Base-by-base conservation (phyloP, 2,329 filamentous ascomycete genomes). In the Knoxdaviesia capensis region DNA sequence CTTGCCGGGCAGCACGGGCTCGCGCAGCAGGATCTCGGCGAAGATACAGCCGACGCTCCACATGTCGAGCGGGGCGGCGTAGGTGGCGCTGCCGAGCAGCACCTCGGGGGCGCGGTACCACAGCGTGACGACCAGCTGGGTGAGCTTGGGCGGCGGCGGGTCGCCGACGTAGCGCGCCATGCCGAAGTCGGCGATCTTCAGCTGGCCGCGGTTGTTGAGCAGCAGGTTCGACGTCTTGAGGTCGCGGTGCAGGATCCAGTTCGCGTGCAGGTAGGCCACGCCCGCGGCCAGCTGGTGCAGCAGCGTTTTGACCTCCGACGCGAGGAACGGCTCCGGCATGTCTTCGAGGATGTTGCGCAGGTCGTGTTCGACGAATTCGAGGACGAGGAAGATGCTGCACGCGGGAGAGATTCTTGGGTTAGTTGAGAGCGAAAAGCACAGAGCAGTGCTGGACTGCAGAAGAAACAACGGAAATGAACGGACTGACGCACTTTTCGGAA, bases 291-390 rank as follows among this genome's bases (percentile, higher is more conserved):
- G 74, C 58, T 98, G 90, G 1, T 77, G 67, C 43, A 96, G 69
- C 29, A 98, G 71, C 1, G 84, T 88, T 59, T 98, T 98, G 54
- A 85, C 76, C 59, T 98, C 90, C 36, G 84, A 93, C 1, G 83
- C 80, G 43, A 93, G 70, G 57, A 98, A 98, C 0, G 87, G 86
- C 55, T 94, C 84, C 41, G 80, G 73, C 85, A 96, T 94, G 55
- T 92, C 83, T 58, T 92, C 83, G 48, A 94, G 80, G 44, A 98
- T 71, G 43, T 80, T 83, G 60, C 92, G 93, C 44, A 98, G 75
- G 55, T 98, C 90, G 66, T 98, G 90, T 64, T 96, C 88, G 52
- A 94, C 68, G 59, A 96, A 98, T 55, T 94, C 87, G 69, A 98
- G 88, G 48, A 96, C 90, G 44, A 98, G 74, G 58, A 85, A 92